Conservation (phyloP, 345 rosid genomes). For the Eucalyptus pumila region DNA sequence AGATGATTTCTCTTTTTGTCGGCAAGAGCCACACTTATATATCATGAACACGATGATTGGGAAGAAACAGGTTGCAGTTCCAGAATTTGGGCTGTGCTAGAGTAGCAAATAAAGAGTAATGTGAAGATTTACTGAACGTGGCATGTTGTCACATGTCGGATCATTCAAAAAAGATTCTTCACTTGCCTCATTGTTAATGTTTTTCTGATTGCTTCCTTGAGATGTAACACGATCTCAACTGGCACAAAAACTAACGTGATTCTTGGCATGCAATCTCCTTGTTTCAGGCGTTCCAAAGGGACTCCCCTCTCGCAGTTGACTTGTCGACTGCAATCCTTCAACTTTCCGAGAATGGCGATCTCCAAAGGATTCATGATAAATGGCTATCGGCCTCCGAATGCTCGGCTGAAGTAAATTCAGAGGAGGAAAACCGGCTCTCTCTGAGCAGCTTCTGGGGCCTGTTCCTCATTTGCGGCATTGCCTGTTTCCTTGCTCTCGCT, state of each 20-base stretch:
- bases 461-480: constrained; percentile 63
- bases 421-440: constrained; percentile 35
- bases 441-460: constrained; percentile 84
- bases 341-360: constrained; percentile 81
- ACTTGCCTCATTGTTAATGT: not conserved
- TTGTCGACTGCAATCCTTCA: constrained; percentile 79
- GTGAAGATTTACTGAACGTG: not conserved
- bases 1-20: not conserved
- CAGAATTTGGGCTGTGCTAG: not conserved
- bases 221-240: not conserved
- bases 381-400: constrained; percentile 51
- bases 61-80: not conserved
- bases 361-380: constrained; percentile 63
- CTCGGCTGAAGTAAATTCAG: constrained; percentile 12
- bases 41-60: not conserved
- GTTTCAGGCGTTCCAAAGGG: constrained; percentile 83
- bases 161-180: not conserved
- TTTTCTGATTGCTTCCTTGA: not conserved
- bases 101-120: not conserved
- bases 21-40: not conserved
- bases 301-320: constrained; percentile 86
- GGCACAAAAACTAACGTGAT: not conserved
- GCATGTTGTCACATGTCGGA: not conserved
- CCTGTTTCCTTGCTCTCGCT: constrained; percentile 44
- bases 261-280: not conserved